These are phyloP conservation scores for Westerdykella sp. DNA, from an alignment of 2,329 filamentous ascomycete genomes.

Conservation along the genomic window DNA sequence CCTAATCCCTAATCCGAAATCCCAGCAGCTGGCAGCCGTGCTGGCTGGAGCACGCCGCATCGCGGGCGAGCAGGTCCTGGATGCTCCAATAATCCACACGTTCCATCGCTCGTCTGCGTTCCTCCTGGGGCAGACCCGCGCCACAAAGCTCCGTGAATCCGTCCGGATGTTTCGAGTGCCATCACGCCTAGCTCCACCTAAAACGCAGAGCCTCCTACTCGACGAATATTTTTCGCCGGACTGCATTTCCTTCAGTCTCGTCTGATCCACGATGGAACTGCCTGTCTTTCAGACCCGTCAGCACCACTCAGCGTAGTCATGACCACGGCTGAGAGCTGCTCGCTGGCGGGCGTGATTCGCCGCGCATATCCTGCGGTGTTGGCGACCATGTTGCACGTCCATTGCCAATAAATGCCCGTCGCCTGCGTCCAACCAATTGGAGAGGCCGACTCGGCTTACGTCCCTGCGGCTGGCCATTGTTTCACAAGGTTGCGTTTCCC, in stretches of 20 bases:
- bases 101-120: not conserved
- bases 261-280: conserved; percentile 6
- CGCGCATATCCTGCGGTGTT: conserved; percentile 5
- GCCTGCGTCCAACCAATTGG: conserved; percentile 19
- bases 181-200: not conserved
- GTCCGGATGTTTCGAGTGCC: not conserved
- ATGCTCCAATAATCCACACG: not conserved
- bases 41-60: not conserved
- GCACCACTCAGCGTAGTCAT: conserved; percentile 9
- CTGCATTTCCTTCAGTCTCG: not conserved
- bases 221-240: too few relatives aligned
- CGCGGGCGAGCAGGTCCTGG: not conserved
- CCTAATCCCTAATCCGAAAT: too few relatives aligned
- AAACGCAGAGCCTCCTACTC: too few relatives aligned
- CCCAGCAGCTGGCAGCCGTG: too few relatives aligned
- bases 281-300: conserved; percentile 3
- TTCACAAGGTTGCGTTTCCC: conserved; percentile 4
- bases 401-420: conserved; percentile 23
- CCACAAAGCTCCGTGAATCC: not conserved
- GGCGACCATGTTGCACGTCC: conserved; percentile 10
- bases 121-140: not conserved
- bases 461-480: not conserved
- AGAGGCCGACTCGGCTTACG: not conserved
- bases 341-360: conserved; percentile 5
- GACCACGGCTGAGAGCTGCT: conserved; percentile 6